Evolutionary conservation across 192 early-diverging fungal genomes (phyloP), one percentile per base, ranked within the genome.

Genomic region (Tieghemiomyces parasiticus): DNA sequence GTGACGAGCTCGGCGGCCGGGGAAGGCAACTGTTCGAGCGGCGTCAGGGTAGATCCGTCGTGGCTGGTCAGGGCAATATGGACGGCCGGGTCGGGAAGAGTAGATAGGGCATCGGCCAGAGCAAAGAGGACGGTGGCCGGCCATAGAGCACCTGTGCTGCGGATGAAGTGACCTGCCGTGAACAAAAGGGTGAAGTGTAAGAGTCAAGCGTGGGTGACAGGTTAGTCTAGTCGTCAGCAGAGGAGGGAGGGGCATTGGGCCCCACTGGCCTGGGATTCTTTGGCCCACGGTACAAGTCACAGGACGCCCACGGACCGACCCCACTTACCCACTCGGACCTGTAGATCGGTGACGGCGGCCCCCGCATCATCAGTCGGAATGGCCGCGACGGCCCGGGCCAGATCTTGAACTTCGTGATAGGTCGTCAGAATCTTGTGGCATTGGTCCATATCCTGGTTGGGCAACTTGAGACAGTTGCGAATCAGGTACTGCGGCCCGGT

Each of bases 161-260:
- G 80, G 46, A 89, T 78, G n/a, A 78, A 48, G 58, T 76, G 72
- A 4, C 83, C 83, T 68, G n/a, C n/a, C n/a, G n/a, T n/a, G n/a
- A n/a, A n/a, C n/a, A n/a, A n/a, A n/a, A n/a, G n/a, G n/a, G n/a
- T n/a, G n/a, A n/a, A n/a, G n/a, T n/a, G n/a, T n/a, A n/a, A n/a
- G n/a, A n/a, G n/a, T n/a, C n/a, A n/a, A 84, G 70, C 19, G 16
- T 22, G 3, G 19, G 45, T 10, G 16, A 22, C 45, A 46, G 16
- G 45, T 14, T 22, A 14, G 1, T 3, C 45, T 46, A 22, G 45
- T 14, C 45, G 22, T 46, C 45, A 22, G 19, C 45, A 14, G 12
- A 46, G 3, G 45, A n/a, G n/a, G n/a, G n/a, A n/a, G 45, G 16
- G 45, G 19, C 12, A 12, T 46, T 46, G 45, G 45, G 12, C 16